Evolutionary conservation across 148 eudicot genomes (phyloP).

Genomic region (Polygonum aviculare): DNA sequence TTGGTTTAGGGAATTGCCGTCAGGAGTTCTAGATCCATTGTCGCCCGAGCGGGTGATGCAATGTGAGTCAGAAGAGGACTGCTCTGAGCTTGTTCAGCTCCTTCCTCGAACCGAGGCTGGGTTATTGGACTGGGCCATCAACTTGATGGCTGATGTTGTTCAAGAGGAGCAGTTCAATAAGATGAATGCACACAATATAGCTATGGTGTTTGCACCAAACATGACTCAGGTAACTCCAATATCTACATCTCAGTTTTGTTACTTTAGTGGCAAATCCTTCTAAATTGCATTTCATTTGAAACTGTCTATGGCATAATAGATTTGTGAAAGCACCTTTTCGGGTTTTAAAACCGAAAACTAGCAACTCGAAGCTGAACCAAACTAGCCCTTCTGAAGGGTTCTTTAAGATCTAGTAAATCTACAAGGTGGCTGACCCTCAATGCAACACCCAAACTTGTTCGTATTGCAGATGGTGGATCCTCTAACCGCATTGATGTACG

Average conservation of each 20-base stretch:
- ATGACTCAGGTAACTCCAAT: constrained; percentile 79
- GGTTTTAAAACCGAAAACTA: not conserved
- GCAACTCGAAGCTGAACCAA: not conserved
- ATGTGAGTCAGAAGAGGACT: constrained; percentile 85
- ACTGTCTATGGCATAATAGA: not conserved
- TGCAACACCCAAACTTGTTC: not conserved
- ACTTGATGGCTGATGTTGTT: constrained; percentile 96
- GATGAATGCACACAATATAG: constrained; percentile 93
- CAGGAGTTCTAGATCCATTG: constrained; percentile 81
- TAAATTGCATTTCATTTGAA: not conserved
- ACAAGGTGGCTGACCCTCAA: not conserved
- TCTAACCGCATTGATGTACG: constrained; percentile 86
- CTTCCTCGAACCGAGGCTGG: constrained; percentile 80
- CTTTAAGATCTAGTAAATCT: not conserved
- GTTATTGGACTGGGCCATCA: constrained; percentile 85
- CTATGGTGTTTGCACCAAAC: constrained; percentile 96
- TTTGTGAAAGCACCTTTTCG: not conserved
- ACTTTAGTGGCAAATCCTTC: not conserved
- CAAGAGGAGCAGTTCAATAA: constrained; percentile 70
- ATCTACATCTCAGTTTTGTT: not conserved
- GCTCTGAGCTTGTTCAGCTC: constrained; percentile 53
- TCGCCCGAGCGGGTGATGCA: constrained; percentile 79
- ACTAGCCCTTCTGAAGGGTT: not conserved
- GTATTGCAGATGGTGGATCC: constrained; percentile 82
- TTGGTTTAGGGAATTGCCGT: constrained; percentile 97